Percentiles rank a stretch among this genome's conserved stretches.
phyloP scores from a whole-genome alignment of 1,284 basidiomycete species.

The Melampsora americana region DNA sequence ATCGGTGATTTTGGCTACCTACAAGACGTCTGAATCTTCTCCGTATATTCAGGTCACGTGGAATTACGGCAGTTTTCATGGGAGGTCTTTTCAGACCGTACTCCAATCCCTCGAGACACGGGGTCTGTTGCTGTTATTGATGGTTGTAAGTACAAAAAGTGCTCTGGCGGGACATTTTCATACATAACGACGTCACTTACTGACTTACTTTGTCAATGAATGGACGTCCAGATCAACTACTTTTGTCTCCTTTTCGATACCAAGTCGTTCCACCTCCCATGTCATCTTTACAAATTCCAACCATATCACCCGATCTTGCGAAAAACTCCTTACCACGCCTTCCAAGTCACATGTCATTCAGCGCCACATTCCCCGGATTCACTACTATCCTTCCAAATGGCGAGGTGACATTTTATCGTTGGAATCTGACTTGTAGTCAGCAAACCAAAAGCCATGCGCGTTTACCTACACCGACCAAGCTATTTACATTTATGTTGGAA shows the following conservation, averaged over 20 bases:
- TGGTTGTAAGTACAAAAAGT: slow-evolving; percentile 67
- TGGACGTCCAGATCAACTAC: slow-evolving; percentile 61
- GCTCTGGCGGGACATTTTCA: too few species aligned
- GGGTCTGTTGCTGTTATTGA: slow-evolving; percentile 88
- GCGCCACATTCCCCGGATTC: slow-evolving; percentile 62
- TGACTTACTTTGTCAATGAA: slow-evolving; percentile 16
- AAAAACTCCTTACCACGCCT: slow-evolving; percentile 53
- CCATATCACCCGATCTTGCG: slow-evolving; percentile 48
- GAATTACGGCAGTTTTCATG: slow-evolving; percentile 66
- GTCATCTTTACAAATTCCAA: slow-evolving; percentile 68
- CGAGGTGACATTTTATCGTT: slow-evolving; percentile 63
- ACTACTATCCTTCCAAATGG: slow-evolving; percentile 63
- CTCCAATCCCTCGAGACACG: slow-evolving; percentile 69
- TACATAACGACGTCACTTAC: slow-evolving; percentile 1
- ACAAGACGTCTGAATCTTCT: slow-evolving; percentile 50
- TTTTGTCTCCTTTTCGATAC: slow-evolving; percentile 85
- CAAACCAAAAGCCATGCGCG: neutral
- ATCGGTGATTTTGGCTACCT: slow-evolving; percentile 57
- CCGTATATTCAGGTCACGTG: slow-evolving; percentile 59
- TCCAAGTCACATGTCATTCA: slow-evolving; percentile 69
- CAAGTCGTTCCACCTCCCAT: slow-evolving; percentile 96
- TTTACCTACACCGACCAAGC: neutral
- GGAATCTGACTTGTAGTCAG: slow-evolving; percentile 42
- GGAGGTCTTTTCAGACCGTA: slow-evolving; percentile 69
- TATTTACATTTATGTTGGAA: neutral